Percentiles rank a stretch among this genome's conserved stretches.
Conservation (phyloP, 768 basidiomycete species). For the Tylopilus rubrobrunneus region DNA sequence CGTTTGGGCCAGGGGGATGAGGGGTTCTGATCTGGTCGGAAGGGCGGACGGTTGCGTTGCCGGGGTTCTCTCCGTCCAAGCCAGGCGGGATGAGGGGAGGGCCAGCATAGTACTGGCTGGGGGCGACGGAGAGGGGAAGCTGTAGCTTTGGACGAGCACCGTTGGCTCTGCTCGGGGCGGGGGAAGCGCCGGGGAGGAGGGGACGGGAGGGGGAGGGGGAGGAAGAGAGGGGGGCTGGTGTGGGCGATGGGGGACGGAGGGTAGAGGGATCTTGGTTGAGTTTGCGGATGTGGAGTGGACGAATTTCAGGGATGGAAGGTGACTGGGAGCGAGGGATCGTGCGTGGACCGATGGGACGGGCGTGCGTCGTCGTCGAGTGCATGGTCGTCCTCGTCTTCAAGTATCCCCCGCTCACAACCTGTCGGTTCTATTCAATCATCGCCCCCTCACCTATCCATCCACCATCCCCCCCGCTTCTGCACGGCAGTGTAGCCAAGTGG, state of each 20-base stretch:
- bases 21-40: conserved; percentile 33
- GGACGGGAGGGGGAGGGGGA: conserved; percentile 33
- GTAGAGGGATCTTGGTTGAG: conserved; percentile 24
- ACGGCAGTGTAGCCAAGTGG: conserved; percentile 57
- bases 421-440: background rate
- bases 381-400: conserved; percentile 20
- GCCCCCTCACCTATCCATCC: background rate
- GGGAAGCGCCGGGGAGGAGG: conserved; percentile 28
- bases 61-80: conserved; percentile 34
- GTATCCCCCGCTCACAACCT: conserved; percentile 3
- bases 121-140: conserved; percentile 29
- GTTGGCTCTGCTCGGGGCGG: conserved; percentile 17
- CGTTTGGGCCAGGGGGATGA: conserved; percentile 24
- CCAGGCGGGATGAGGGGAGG: conserved; percentile 33
- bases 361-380: conserved; percentile 19
- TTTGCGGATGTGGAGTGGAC: conserved; percentile 43
- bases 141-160: conserved; percentile 33
- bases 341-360: conserved; percentile 53
- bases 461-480: rapidly evolving
- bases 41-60: conserved; percentile 42
- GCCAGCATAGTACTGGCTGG: conserved; percentile 31
- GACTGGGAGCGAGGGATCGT: conserved; percentile 40
- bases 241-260: conserved; percentile 27
- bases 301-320: conserved; percentile 35
- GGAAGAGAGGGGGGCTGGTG: conserved; percentile 26